Evolutionary conservation across 2,329 filamentous ascomycete genomes (phyloP), one percentile per base, ranked within the genome.

Genomic region (Claviceps sorghi): DNA sequence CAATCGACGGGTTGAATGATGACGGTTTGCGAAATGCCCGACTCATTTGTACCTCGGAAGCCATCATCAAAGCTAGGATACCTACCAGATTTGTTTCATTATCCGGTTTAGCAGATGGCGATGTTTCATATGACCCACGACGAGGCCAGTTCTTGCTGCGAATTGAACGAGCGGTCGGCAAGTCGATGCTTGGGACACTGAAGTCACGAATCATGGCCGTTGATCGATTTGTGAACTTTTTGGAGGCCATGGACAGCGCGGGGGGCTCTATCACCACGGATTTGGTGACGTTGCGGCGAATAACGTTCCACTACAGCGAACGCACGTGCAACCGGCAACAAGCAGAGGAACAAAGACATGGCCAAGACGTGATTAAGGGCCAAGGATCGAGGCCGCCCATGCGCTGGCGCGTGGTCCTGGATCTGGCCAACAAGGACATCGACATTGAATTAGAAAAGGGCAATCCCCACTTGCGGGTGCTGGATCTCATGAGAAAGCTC

Each of bases 211-310:
- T 89, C 46, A 76, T 79, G 58, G 78, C 81, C 13, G 78, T 93
- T 53, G 80, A 86, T 60, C 78, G 83, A 21, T 73, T 93, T 30
- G 81, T 88, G 41, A 76, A 77, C 44, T 87, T 86, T 60, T 72
- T 88, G 29, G 76, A 81, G 45, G 80, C 83, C 1, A 77, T 90
- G 56, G 72, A 79, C 52, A 70, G 72, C 56, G 72, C 78, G 57
- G 70, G 72, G 47, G 72, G 72, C 17, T 72, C 75, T 50, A 75
- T 86, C 38, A 69, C 70, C 44, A 77, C 77, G 61, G 75, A 82
- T 58, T 70, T 75, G 42, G 73, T 84, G 52, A 80, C 77, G 17
- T 71, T 91, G 52, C 71, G 72, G 57, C 72, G 77, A 55, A 75
- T 93, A 6, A 69, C 76, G 2, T 88, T 93, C 63, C 78, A 73